A percentile compares a stretch with the other conserved stretches of the same genome.
Evolutionary conservation across 2,329 filamentous ascomycete genomes (phyloP).

Genomic region (Zarea fungicola): DNA sequence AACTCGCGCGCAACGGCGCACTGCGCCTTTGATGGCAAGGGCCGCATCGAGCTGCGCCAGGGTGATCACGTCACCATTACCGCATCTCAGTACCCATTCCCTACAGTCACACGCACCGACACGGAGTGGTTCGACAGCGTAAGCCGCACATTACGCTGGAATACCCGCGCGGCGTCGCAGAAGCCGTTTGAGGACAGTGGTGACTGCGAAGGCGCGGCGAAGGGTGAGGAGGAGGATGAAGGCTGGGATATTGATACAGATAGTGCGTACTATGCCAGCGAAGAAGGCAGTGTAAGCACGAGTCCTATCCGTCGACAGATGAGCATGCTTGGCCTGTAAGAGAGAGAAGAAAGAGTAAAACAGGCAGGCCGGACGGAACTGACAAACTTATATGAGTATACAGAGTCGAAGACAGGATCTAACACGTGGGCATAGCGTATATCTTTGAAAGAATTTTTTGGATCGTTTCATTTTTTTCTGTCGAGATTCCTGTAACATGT

Average conservation of each 20-base stretch:
- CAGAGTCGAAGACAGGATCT: too few species aligned
- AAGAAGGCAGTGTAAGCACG: constrained; percentile 63
- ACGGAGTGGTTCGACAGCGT: constrained; percentile 98
- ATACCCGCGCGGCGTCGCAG: constrained; percentile 84
- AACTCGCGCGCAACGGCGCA: constrained; percentile 89
- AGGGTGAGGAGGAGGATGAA: constrained; percentile 46
- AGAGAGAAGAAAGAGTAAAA: too few species aligned
- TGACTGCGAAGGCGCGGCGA: constrained; percentile 39
- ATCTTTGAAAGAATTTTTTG: too few species aligned
- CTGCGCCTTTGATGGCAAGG: constrained; percentile 96
- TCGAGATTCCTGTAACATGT: too few species aligned
- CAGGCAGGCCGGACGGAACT: not conserved
- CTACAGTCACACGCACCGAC: constrained; percentile 83
- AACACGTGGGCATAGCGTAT: too few species aligned
- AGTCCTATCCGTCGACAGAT: constrained; percentile 68
- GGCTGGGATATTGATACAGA: constrained; percentile 97
- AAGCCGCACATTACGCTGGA: constrained; percentile 88
- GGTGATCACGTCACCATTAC: constrained; percentile 96
- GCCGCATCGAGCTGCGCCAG: constrained; percentile 84
- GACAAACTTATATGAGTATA: too few species aligned
- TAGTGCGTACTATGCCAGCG: constrained; percentile 63
- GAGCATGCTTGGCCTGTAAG: constrained; percentile 56
- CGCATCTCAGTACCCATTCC: constrained; percentile 94
- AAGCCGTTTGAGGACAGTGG: constrained; percentile 69
- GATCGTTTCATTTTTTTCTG: too few species aligned